Conservation (phyloP, 163 green algal genomes). For the Chlamydomonas reinhardtii region DNA sequence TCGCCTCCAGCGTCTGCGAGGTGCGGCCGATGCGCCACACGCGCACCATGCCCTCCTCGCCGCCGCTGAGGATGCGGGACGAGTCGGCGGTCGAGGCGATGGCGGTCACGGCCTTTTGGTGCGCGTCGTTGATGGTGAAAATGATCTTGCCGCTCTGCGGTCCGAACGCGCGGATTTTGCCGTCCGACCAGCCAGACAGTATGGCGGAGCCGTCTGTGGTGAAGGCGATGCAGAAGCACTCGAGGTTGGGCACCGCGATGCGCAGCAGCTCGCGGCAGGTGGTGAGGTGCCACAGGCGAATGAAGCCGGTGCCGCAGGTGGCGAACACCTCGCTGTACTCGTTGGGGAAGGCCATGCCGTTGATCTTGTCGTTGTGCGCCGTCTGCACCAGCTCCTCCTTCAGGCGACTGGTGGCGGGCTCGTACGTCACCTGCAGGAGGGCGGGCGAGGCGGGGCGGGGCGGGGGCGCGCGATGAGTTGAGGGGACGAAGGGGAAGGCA, state of each 20-base stretch:
- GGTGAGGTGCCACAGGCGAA: slow-evolving; percentile 85
- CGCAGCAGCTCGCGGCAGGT: slow-evolving; percentile 85
- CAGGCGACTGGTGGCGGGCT: slow-evolving; percentile 65
- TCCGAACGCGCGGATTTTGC: slow-evolving; percentile 87
- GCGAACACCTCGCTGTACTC: slow-evolving; percentile 84
- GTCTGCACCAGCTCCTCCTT: slow-evolving; percentile 80
- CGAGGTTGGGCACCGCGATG: slow-evolving; percentile 84
- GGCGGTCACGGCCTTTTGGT: slow-evolving; percentile 83
- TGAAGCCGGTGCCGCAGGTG: slow-evolving; percentile 74
- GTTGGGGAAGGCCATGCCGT: slow-evolving; percentile 83
- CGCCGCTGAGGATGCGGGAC: slow-evolving; percentile 77
- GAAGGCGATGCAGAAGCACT: slow-evolving; percentile 86
- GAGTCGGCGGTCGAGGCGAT: slow-evolving; percentile 76
- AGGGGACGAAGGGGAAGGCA: too few relatives aligned
- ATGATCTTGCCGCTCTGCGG: slow-evolving; percentile 87
- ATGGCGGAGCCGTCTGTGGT: slow-evolving; percentile 81
- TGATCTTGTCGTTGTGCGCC: slow-evolving; percentile 78
- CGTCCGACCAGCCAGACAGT: slow-evolving; percentile 88
- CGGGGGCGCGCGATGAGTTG: too few relatives aligned
- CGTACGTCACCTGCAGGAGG: slow-evolving; percentile 53
- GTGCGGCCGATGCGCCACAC: slow-evolving; percentile 75
- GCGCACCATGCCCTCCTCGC: slow-evolving; percentile 81
- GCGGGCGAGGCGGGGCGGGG: too few relatives aligned
- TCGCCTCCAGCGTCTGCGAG: slow-evolving; percentile 75
- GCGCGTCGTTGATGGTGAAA: slow-evolving; percentile 87